Percentiles rank a stretch among this genome's conserved stretches.
phyloP scores from a whole-genome alignment of 2,329 filamentous ascomycete genomes.

The Nemania sp. region DNA sequence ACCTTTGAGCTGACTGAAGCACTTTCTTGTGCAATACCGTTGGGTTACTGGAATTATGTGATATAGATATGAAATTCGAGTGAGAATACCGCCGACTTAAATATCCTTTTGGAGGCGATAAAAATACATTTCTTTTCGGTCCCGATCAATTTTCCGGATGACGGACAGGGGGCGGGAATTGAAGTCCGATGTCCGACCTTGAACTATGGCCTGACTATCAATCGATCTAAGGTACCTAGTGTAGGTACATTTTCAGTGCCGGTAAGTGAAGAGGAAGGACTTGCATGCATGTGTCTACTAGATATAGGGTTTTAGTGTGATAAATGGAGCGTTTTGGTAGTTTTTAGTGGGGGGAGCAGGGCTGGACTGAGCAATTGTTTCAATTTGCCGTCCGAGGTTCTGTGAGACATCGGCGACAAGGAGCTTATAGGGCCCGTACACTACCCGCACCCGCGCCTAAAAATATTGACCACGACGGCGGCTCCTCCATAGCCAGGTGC shows the following conservation, averaged over 20 bases:
- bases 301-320: too few relatives aligned
- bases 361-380: too few relatives aligned
- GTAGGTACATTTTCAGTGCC: too few relatives aligned
- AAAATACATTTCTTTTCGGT: neutral
- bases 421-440: slow-evolving; percentile 6
- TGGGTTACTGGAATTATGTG: neutral
- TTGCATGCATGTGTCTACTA: too few relatives aligned
- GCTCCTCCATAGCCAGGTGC: too few relatives aligned
- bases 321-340: too few relatives aligned
- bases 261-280: too few relatives aligned
- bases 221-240: neutral
- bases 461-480: too few relatives aligned
- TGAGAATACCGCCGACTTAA: neutral
- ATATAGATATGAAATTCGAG: neutral
- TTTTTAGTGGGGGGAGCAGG: too few relatives aligned
- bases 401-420: slow-evolving; percentile 14
- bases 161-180: slow-evolving; percentile 11
- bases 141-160: slow-evolving; percentile 15
- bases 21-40: neutral
- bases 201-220: neutral
- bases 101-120: neutral
- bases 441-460: too few relatives aligned
- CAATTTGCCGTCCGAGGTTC: too few relatives aligned
- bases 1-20: too few relatives aligned
- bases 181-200: slow-evolving; percentile 20